Percentiles rank a stretch among this genome's conserved stretches.
phyloP scores from a whole-genome alignment of 2,329 filamentous ascomycete genomes.

The Sclerotinia spermophila region DNA sequence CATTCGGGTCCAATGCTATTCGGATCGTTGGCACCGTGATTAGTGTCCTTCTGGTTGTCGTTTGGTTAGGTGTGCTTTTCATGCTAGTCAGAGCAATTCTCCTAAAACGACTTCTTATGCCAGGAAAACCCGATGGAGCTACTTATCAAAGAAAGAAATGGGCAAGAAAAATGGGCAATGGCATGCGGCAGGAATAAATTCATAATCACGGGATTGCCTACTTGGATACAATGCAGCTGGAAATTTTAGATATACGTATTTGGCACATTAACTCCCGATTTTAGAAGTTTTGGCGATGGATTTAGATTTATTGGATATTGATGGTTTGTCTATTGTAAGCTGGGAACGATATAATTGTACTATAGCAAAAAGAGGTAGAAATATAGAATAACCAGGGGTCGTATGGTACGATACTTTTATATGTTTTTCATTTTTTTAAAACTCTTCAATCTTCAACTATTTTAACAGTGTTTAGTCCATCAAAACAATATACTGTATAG shows the following conservation, averaged over 20 bases:
- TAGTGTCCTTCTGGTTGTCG: constrained; percentile 59
- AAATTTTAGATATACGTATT: neutral
- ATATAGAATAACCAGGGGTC: neutral
- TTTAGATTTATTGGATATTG: neutral
- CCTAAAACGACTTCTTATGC: constrained; percentile 69
- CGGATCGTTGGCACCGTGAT: constrained; percentile 65
- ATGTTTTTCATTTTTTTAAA: no score
- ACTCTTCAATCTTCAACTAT: no score
- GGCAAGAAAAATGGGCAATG: neutral
- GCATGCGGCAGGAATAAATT: neutral
- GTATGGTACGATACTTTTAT: no score
- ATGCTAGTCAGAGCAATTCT: constrained; percentile 69
- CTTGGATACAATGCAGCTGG: neutral
- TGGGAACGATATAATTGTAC: neutral
- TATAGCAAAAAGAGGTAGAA: neutral
- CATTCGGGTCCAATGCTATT: constrained; percentile 57
- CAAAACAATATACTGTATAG: no score
- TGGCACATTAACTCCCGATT: neutral
- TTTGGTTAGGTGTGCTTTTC: constrained; percentile 65
- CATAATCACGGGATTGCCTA: neutral
- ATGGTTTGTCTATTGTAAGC: neutral
- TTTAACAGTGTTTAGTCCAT: no score
- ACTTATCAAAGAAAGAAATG: constrained; percentile 21
- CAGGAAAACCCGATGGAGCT: constrained; percentile 42
- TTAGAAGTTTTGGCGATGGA: neutral